Evolutionary conservation across 805 yeast species (phyloP).

Genomic region (Torulaspora delbrueckii): DNA sequence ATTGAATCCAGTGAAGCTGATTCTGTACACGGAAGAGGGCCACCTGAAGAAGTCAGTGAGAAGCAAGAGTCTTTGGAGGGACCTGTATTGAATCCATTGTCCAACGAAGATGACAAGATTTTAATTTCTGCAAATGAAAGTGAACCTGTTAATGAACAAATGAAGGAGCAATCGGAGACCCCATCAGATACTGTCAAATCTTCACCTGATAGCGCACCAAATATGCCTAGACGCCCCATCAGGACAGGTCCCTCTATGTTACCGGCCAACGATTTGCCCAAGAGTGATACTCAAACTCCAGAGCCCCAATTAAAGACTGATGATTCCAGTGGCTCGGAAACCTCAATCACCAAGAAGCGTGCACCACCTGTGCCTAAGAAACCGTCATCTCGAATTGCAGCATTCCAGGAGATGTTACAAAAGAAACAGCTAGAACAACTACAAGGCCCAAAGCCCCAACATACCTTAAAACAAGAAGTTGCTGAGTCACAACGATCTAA

Average conservation of each 20-base stretch:
- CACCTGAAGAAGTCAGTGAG: too few relatives aligned
- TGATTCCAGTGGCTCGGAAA: neutral
- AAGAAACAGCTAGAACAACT: conserved; percentile 46
- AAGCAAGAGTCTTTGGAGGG: too few relatives aligned
- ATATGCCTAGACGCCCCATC: neutral
- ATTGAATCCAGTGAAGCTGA: too few relatives aligned
- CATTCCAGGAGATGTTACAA: conserved; percentile 71
- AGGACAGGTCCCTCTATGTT: neutral
- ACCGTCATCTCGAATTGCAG: conserved; percentile 73
- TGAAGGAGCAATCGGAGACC: too few relatives aligned
- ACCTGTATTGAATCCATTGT: too few relatives aligned
- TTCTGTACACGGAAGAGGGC: too few relatives aligned
- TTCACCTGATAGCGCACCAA: neutral
- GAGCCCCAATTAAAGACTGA: neutral
- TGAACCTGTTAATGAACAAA: too few relatives aligned
- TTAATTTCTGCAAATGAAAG: too few relatives aligned
- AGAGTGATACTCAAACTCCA: neutral
- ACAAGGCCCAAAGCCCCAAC: conserved; percentile 47
- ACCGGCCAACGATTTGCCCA: neutral
- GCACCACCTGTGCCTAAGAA: conserved; percentile 62
- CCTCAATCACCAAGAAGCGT: conserved; percentile 4
- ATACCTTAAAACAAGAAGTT: neutral
- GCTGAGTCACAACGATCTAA: too few relatives aligned
- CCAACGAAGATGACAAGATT: too few relatives aligned
- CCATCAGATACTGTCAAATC: neutral